These are phyloP conservation scores for Colletotrichum orchidophilum DNA, from an alignment of 2,329 filamentous ascomycete genomes.

Conservation along the genomic window DNA sequence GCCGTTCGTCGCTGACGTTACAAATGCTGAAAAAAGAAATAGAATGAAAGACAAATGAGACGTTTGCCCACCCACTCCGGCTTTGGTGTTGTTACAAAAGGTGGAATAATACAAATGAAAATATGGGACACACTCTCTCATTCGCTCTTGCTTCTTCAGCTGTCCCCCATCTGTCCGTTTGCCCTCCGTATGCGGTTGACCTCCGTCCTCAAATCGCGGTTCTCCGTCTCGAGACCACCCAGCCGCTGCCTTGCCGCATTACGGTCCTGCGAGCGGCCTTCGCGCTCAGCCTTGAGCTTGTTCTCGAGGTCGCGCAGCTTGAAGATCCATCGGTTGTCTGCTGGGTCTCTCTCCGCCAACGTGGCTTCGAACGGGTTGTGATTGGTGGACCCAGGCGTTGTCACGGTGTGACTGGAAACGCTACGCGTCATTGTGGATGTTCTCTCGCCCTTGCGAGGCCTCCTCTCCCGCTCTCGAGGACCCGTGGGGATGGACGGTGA, in stretches of 20 bases:
- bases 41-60: background rate
- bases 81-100: constrained; percentile 10
- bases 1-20: constrained; percentile 7
- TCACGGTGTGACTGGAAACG: constrained; percentile 36
- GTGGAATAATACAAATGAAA: constrained; percentile 6
- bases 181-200: constrained; percentile 53
- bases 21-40: background rate
- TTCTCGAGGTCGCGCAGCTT: constrained; percentile 87
- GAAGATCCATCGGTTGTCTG: constrained; percentile 83
- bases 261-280: constrained; percentile 85
- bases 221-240: constrained; percentile 79
- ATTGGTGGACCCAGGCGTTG: constrained; percentile 21
- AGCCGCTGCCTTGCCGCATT: constrained; percentile 83
- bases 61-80: background rate
- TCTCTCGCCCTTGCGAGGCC: constrained; percentile 32
- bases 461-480: constrained; percentile 52
- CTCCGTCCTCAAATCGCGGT: constrained; percentile 73
- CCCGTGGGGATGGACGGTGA: constrained; percentile 65
- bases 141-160: background rate
- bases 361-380: constrained; percentile 31
- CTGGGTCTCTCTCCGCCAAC: constrained; percentile 45
- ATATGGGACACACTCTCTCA: background rate
- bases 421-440: constrained; percentile 43
- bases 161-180: constrained; percentile 21
- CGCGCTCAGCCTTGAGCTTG: constrained; percentile 88